Evolutionary conservation across 306 rosid species (phyloP).

Genomic region (Morella rubra): DNA sequence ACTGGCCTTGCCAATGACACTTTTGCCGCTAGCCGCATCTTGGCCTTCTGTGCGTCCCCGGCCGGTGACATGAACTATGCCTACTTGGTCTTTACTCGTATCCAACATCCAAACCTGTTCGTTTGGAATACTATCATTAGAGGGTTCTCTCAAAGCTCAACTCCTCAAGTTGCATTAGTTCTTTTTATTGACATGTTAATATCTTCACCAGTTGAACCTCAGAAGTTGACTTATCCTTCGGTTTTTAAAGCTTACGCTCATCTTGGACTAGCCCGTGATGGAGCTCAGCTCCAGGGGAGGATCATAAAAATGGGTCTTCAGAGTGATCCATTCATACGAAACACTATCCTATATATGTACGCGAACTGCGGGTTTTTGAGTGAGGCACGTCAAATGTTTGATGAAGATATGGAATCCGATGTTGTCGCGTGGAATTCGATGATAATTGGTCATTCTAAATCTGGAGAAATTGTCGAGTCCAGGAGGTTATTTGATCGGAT

Average conservation of each 20-base stretch:
- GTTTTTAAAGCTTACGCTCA: slow-evolving; percentile 81
- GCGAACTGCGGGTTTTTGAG: slow-evolving; percentile 60
- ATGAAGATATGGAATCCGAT: slow-evolving; percentile 47
- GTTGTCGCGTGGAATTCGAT: slow-evolving; percentile 77
- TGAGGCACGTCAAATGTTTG: slow-evolving; percentile 60
- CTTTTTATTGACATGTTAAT: slow-evolving; percentile 76
- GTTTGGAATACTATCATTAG: slow-evolving; percentile 81
- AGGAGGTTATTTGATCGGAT: slow-evolving; percentile 64
- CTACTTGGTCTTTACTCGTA: slow-evolving; percentile 47
- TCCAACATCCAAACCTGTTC: slow-evolving; percentile 56
- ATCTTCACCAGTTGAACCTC: slow-evolving; percentile 50
- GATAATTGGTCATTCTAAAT: slow-evolving; percentile 73
- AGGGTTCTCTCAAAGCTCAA: slow-evolving; percentile 71
- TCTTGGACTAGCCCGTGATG: slow-evolving; percentile 51
- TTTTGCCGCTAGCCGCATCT: slow-evolving; percentile 56
- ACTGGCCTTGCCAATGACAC: slow-evolving; percentile 53
- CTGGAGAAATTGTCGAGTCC: slow-evolving; percentile 64
- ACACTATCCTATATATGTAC: slow-evolving; percentile 67
- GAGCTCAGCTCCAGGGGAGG: slow-evolving; percentile 89
- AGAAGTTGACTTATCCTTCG: slow-evolving; percentile 72
- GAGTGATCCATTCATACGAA: slow-evolving; percentile 52
- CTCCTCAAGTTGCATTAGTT: slow-evolving; percentile 54
- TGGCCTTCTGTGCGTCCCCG: slow-evolving; percentile 67
- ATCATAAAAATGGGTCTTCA: slow-evolving; percentile 60
- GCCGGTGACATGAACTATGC: slow-evolving; percentile 75